Conservation (phyloP, 2,329 filamentous ascomycete genomes). For the Pestalotiopsis sp. region DNA sequence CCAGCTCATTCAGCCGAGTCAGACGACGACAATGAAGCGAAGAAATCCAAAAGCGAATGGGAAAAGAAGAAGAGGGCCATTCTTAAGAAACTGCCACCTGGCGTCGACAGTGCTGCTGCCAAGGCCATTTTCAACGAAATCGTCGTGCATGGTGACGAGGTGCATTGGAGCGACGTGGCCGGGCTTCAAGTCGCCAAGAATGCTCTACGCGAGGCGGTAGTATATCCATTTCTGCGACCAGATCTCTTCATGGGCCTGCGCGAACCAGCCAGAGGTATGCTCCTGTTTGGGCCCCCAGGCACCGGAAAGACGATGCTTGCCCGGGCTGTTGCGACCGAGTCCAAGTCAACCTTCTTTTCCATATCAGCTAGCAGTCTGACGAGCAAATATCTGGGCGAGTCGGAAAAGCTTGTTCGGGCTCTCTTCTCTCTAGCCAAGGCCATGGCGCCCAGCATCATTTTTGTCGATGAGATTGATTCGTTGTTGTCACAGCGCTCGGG, state of each 20-base stretch:
- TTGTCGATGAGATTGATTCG: slow-evolving; percentile 97
- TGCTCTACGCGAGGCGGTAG: slow-evolving; percentile 90
- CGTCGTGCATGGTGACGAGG: slow-evolving; percentile 89
- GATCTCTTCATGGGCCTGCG: slow-evolving; percentile 95
- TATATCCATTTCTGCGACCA: slow-evolving; percentile 93
- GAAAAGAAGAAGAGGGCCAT: slow-evolving; percentile 63
- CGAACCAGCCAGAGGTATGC: slow-evolving; percentile 91
- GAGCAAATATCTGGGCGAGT: slow-evolving; percentile 94
- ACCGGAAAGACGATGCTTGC: slow-evolving; percentile 99
- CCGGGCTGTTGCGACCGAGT: slow-evolving; percentile 91
- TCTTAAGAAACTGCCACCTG: slow-evolving; percentile 76
- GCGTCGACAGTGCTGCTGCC: slow-evolving; percentile 79
- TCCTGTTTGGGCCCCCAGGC: slow-evolving; percentile 94
- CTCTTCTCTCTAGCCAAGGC: slow-evolving; percentile 87
- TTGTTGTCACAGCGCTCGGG: slow-evolving; percentile 82
- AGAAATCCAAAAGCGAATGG: slow-evolving; percentile 50
- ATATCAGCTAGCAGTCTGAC: slow-evolving; percentile 94
- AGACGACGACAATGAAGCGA: slow-evolving; percentile 22
- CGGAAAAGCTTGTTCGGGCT: slow-evolving; percentile 91
- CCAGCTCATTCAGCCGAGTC: neutral
- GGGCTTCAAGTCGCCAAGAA: slow-evolving; percentile 88
- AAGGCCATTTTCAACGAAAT: slow-evolving; percentile 96
- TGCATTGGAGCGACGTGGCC: slow-evolving; percentile 92
- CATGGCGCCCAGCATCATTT: slow-evolving; percentile 93
- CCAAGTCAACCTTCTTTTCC: slow-evolving; percentile 92